phyloP scores from a whole-genome alignment of 208 protist genomes.

The Leishmania guyanensis region DNA sequence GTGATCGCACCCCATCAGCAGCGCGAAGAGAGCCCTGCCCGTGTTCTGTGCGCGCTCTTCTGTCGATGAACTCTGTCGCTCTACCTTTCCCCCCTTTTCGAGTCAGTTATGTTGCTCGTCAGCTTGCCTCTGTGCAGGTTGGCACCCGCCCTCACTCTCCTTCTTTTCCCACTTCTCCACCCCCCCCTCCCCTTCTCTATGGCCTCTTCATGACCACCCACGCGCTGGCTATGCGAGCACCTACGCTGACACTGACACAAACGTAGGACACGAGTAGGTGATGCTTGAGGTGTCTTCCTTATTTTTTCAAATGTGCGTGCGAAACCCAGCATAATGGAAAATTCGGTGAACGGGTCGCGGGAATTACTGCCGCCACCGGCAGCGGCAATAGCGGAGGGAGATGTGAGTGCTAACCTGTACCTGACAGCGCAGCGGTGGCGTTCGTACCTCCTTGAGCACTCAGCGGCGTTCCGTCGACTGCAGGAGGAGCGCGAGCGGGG shows the following conservation, averaged over 20 bases:
- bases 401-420: not conserved
- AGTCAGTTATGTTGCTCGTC: not conserved
- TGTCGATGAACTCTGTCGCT: not conserved
- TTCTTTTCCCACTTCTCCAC: not conserved
- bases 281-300: not conserved
- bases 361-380: not conserved
- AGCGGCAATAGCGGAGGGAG: not conserved
- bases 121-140: not conserved
- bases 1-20: not conserved
- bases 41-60: not conserved
- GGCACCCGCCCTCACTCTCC: not conserved
- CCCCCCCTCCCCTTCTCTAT: not conserved
- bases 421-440: constrained; percentile 37
- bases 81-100: not conserved
- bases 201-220: not conserved
- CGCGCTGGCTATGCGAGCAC: not conserved
- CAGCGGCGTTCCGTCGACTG: constrained; percentile 42
- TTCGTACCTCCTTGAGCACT: constrained; percentile 37
- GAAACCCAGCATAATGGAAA: not conserved
- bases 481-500: constrained; percentile 56
- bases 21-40: not conserved
- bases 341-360: not conserved
- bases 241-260: not conserved
- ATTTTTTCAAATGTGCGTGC: not conserved
- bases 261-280: not conserved